Conservation (phyloP, 2,329 filamentous ascomycete species). For the Penicillium sp. region DNA sequence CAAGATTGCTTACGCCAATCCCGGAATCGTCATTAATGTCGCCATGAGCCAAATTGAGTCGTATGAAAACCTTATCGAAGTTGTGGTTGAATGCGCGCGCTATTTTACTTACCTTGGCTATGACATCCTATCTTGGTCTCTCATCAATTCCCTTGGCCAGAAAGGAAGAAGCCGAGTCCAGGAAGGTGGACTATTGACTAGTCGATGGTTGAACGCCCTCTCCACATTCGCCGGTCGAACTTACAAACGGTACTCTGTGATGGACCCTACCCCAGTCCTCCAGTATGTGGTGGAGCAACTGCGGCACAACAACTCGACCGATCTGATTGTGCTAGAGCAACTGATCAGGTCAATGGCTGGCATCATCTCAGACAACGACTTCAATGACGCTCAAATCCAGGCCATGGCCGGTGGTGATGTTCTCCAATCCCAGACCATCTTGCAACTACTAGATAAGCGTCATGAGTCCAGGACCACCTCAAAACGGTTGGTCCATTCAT, state of each 20-base stretch:
- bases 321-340: constrained; percentile 84
- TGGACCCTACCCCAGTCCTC: constrained; percentile 75
- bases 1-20: constrained; percentile 84
- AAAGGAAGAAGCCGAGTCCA: constrained; percentile 52
- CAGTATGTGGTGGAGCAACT: constrained; percentile 85
- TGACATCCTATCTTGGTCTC: constrained; percentile 84
- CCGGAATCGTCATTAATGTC: constrained; percentile 81
- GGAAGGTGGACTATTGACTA: constrained; percentile 65
- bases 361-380: constrained; percentile 74
- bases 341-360: constrained; percentile 89
- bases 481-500: constrained; percentile 66
- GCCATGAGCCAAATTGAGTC: constrained; percentile 84
- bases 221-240: constrained; percentile 85
- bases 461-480: constrained; percentile 67
- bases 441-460: constrained; percentile 71
- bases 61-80: constrained; percentile 89
- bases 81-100: constrained; percentile 84
- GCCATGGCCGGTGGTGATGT: constrained; percentile 80
- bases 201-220: constrained; percentile 81
- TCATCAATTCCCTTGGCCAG: constrained; percentile 63
- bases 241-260: constrained; percentile 73
- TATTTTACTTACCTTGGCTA: constrained; percentile 91
- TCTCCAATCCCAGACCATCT: constrained; percentile 69
- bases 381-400: constrained; percentile 77
- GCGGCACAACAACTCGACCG: constrained; percentile 70